phyloP scores from a whole-genome alignment of 2,329 filamentous ascomycete genomes.

The Aurifilum marmelostoma region DNA sequence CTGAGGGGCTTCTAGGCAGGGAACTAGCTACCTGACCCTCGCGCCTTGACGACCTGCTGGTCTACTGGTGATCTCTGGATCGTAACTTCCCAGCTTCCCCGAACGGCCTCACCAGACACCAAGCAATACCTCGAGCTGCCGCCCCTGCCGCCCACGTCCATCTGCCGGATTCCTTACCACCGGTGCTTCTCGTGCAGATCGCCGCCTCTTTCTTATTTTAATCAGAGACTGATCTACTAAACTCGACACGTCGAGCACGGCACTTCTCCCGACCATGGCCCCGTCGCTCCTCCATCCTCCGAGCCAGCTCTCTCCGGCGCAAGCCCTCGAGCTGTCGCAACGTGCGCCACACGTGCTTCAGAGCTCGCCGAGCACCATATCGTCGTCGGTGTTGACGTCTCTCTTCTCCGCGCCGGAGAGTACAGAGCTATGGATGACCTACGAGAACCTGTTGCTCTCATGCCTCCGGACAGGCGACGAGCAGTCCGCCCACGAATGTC shows the following conservation, averaged over 20 bases:
- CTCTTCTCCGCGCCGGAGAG: slow-evolving; percentile 67
- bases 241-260: background rate
- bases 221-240: background rate
- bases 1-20: background rate
- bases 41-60: background rate
- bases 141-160: background rate
- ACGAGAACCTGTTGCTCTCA: slow-evolving; percentile 85
- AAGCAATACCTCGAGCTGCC: slow-evolving; percentile 1
- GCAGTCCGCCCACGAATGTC: slow-evolving; percentile 71
- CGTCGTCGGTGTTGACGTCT: slow-evolving; percentile 56
- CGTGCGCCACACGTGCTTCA: slow-evolving; percentile 61
- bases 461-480: slow-evolving; percentile 86
- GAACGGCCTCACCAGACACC: background rate
- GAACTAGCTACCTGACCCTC: background rate
- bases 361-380: slow-evolving; percentile 57
- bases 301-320: slow-evolving; percentile 57
- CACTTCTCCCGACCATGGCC: slow-evolving; percentile 46
- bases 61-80: background rate
- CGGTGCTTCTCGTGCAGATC: background rate
- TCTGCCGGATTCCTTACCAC: too few relatives aligned
- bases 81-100: background rate
- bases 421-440: slow-evolving; percentile 78
- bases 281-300: slow-evolving; percentile 61
- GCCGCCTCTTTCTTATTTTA: background rate
- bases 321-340: slow-evolving; percentile 62